A percentile compares a stretch with the other conserved stretches of the same genome.
phyloP scores from a whole-genome alignment of 495 filamentous ascomycete genomes.

The Podospora fimiseda region DNA sequence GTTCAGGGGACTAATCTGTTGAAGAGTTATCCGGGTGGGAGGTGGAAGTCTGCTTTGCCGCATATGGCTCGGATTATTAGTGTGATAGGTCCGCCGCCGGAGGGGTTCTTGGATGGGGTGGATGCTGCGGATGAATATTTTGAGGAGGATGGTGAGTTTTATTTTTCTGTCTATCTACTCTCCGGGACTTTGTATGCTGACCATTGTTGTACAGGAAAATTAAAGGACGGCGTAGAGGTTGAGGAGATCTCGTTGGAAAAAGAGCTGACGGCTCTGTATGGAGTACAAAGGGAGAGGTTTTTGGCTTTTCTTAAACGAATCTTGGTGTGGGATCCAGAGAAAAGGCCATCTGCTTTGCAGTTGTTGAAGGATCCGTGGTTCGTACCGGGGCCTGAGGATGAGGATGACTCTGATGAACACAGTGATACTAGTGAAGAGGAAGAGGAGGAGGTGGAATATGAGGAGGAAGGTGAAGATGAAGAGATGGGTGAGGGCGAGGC shows the following conservation, averaged over 20 bases:
- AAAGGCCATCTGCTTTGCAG: background rate
- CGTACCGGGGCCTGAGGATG: background rate
- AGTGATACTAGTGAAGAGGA: background rate
- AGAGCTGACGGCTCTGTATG: background rate
- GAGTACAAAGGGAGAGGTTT: background rate
- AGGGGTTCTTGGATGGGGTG: background rate
- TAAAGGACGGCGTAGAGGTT: background rate
- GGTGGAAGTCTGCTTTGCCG: background rate
- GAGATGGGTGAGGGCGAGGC: no score
- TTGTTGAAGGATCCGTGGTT: constrained; percentile 5
- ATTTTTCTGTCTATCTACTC: background rate
- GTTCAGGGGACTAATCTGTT: constrained; percentile 2
- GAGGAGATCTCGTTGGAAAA: background rate
- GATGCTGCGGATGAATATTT: background rate
- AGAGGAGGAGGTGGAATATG: background rate
- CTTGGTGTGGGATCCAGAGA: background rate
- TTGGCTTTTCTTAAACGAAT: constrained; percentile 1
- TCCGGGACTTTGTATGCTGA: no score
- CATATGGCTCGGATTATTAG: constrained; percentile 3
- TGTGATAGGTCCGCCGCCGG: background rate
- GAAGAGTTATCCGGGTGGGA: background rate
- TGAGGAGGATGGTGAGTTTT: background rate
- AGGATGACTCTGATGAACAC: no score
- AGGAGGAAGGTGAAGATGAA: background rate
- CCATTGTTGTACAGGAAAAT: no score